Evolutionary conservation across 2,329 filamentous ascomycete species (phyloP).

Genomic region (Trichophyton simii): DNA sequence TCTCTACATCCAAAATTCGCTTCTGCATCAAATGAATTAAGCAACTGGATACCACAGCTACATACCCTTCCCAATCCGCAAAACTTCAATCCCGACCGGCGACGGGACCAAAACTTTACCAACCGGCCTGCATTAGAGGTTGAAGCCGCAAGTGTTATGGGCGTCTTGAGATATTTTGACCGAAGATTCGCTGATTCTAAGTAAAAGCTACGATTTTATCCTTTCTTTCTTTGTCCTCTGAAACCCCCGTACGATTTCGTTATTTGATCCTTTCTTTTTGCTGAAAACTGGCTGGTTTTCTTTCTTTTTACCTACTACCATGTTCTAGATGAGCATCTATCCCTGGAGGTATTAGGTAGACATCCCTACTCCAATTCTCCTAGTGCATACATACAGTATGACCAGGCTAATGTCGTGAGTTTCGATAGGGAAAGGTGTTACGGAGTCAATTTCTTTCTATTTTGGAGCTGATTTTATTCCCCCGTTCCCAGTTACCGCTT

Average conservation of each 20-base stretch:
- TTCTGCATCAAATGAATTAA: constrained; percentile 58
- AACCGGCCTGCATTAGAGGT: constrained; percentile 55
- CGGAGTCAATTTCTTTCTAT: not conserved
- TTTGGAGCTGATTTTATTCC: not conserved
- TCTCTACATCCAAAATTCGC: constrained; percentile 66
- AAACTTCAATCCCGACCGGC: constrained; percentile 20
- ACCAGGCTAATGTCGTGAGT: not conserved
- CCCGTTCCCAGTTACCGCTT: not conserved
- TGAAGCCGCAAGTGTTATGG: constrained; percentile 74
- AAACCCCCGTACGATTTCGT: not conserved
- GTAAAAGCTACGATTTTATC: not conserved
- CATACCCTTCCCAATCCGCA: constrained; percentile 41
- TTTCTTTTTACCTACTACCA: not conserved
- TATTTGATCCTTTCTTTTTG: not conserved
- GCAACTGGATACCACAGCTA: constrained; percentile 63
- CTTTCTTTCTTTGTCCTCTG: not conserved
- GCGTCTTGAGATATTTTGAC: constrained; percentile 70
- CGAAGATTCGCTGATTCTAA: constrained; percentile 48
- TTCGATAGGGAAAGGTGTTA: not conserved
- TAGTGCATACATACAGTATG: not conserved
- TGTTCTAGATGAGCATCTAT: not conserved
- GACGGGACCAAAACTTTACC: constrained; percentile 13
- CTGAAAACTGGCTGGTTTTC: not conserved
- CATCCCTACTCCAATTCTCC: not conserved
- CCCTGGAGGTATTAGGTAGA: not conserved